Evolutionary conservation across 257 asterid species (phyloP).

Genomic region (Avicennia marina): DNA sequence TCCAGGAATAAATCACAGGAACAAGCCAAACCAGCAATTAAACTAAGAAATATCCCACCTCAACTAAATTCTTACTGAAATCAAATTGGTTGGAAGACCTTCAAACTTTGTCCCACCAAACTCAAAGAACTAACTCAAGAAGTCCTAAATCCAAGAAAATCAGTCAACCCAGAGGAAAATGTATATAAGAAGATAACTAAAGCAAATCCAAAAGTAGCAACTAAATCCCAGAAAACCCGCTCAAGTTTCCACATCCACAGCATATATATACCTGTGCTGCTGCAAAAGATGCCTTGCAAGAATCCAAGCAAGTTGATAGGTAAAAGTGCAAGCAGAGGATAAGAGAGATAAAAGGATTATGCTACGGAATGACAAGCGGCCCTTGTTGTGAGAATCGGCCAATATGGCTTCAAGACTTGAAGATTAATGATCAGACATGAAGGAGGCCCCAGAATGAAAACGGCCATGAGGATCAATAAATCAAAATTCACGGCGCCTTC

Average conservation of each 20-base stretch:
- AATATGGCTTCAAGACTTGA: no score
- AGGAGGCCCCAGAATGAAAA: no score
- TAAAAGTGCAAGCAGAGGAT: conserved; percentile 7
- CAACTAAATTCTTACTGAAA: conserved; percentile 3
- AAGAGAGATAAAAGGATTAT: conserved; percentile 21
- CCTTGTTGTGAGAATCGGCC: no score
- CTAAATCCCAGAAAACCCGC: conserved; percentile 13
- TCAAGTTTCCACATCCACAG: conserved; percentile 16
- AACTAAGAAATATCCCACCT: conserved; percentile 8
- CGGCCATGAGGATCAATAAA: no score
- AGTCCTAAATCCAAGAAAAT: conserved; percentile 10
- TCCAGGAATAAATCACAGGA: conserved; percentile 1
- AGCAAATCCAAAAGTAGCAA: background rate
- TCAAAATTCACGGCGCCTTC: no score
- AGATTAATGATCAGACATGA: no score
- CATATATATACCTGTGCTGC: conserved; percentile 2
- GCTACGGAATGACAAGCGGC: no score
- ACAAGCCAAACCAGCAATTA: conserved; percentile 13
- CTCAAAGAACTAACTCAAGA: conserved; percentile 1
- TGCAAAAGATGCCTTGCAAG: background rate
- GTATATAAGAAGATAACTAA: conserved; percentile 3
- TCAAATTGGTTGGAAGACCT: conserved; percentile 7
- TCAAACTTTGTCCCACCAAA: conserved; percentile 1
- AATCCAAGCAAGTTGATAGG: conserved; percentile 4
- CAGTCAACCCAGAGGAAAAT: background rate